Evolutionary conservation across 2,329 filamentous ascomycete genomes (phyloP).

Genomic region (Sporothrix brunneoviolacea): DNA sequence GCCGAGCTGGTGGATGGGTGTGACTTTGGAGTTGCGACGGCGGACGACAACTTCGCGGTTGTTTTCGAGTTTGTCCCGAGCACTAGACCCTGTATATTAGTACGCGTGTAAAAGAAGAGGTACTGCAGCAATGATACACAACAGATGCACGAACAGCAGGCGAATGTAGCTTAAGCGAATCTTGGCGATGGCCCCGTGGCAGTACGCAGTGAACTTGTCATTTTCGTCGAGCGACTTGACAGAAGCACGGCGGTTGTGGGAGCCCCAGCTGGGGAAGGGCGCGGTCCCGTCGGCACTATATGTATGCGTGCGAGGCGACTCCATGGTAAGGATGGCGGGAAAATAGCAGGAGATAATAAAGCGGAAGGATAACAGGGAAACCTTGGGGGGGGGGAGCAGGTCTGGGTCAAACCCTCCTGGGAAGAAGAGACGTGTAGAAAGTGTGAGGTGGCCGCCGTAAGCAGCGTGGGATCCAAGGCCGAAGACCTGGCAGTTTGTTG

Average conservation of each 20-base stretch:
- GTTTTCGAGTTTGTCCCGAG: slow-evolving; percentile 16
- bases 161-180: slow-evolving; percentile 40
- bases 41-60: slow-evolving; percentile 18
- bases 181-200: slow-evolving; percentile 37
- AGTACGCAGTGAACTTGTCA: slow-evolving; percentile 33
- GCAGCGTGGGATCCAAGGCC: too few relatives aligned
- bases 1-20: slow-evolving; percentile 14
- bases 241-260: slow-evolving; percentile 1
- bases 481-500: too few relatives aligned
- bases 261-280: slow-evolving; percentile 3
- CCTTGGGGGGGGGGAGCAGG: not conserved
- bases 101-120: too few relatives aligned
- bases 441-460: too few relatives aligned
- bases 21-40: slow-evolving; percentile 22
- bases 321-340: not conserved
- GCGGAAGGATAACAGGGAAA: not conserved
- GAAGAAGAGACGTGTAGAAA: too few relatives aligned
- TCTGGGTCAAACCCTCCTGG: too few relatives aligned
- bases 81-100: slow-evolving; percentile 5
- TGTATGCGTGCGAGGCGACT: slow-evolving; percentile 8
- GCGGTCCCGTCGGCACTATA: slow-evolving; percentile 8
- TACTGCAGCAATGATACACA: too few relatives aligned
- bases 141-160: slow-evolving; percentile 17
- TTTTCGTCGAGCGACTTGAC: slow-evolving; percentile 16
- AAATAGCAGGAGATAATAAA: too few relatives aligned